Percentiles rank a stretch among this genome's conserved stretches.
Evolutionary conservation across 768 basidiomycete species (phyloP).

Genomic region (Dendrothele bispora): DNA sequence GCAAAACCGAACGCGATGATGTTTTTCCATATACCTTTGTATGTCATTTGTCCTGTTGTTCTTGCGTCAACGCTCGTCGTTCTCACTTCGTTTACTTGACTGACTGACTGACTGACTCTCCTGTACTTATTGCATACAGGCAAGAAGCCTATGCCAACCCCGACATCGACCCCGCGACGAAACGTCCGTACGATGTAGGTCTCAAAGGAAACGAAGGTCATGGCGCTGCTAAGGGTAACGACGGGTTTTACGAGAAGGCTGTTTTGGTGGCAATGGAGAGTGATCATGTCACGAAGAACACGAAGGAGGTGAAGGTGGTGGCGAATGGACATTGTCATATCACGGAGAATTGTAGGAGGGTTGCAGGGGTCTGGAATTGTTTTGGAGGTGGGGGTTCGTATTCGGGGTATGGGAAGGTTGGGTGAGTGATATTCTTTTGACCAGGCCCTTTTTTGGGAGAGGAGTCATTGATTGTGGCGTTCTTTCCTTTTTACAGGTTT

Average conservation of each 20-base stretch:
- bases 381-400: constrained; percentile 89
- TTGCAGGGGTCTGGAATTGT: constrained; percentile 88
- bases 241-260: constrained; percentile 84
- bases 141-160: constrained; percentile 73
- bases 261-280: constrained; percentile 73
- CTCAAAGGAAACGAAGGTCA: constrained; percentile 53
- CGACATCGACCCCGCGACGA: constrained; percentile 62
- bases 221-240: constrained; percentile 69
- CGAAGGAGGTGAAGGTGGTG: constrained; percentile 80
- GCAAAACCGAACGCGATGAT: constrained; percentile 95
- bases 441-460: neutral
- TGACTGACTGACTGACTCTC: neutral
- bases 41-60: constrained; percentile 24
- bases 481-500: constrained; percentile 52
- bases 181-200: constrained; percentile 70
- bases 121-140: constrained; percentile 45
- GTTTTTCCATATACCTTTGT: constrained; percentile 99
- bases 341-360: constrained; percentile 85
- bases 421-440: constrained; percentile 41
- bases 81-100: neutral
- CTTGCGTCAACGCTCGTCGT: neutral
- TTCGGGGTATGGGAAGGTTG: constrained; percentile 77
- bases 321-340: constrained; percentile 91
- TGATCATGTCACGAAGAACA: constrained; percentile 50
- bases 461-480: neutral